Evolutionary conservation across 768 basidiomycete species (phyloP), one percentile per base, ranked within the genome.

Genomic region (Pholiota molesta): DNA sequence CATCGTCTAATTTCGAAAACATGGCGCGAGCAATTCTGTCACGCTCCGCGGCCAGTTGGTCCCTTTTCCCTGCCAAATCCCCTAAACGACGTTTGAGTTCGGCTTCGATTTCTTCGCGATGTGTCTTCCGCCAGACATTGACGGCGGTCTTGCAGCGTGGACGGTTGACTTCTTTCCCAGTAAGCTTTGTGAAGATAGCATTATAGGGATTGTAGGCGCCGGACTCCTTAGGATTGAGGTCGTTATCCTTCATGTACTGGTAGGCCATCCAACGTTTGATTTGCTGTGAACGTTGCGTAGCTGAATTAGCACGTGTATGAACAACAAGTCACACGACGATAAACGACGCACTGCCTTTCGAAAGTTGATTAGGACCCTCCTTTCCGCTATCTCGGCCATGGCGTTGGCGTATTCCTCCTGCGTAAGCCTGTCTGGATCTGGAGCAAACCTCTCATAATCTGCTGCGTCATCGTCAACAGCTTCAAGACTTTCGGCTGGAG

Each of bases 181-280:
- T 52, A 33, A 52, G 51, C 51, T 28, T 52, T 28, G n/a, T 16
- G 2, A 65, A 37, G 3, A 62, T 40, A 31, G 57, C 42, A 9
- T 44, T 42, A 17, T 59, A 54, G 1, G 63, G 58, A 23, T 59
- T 62, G 1, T 55, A 16, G 5, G 53, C 57, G 13, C 47, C 57
- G 21, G 59, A 45, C 7, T 66, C 59, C 23, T 52, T 52, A 10
- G 65, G 28, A 16, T 64, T 42, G n/a, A 58, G 23, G 31, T 52
- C 51, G 26, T 21, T 26, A 21, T 52, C 51, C 17, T 52, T 52
- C 51, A 28, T 52, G 57, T 69, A 51, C 37, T 65, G 68, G 39
- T 67, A 67, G 6, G 53, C 47, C 40, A 69, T 19, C 57, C 66
- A 37, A 16, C 35, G 52, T 21, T 62, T 55, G 33, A 69, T 67